Conservation (phyloP, 192 early-diverging fungal genomes). For the Coemansia sp. region DNA sequence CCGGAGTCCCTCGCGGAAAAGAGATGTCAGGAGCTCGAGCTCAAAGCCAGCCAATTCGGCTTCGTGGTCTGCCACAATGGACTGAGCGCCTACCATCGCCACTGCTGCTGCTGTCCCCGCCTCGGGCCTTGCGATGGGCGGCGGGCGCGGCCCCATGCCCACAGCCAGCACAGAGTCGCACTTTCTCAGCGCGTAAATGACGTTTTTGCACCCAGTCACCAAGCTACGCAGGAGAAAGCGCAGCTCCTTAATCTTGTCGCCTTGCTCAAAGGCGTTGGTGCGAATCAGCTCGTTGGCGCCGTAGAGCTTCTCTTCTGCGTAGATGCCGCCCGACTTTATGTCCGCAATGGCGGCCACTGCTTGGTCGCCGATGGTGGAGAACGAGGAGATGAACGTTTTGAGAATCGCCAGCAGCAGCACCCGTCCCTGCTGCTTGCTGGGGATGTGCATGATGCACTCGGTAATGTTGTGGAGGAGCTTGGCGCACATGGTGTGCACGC, state of each 20-base stretch:
- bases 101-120: slow-evolving; percentile 6
- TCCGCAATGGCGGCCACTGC: slow-evolving; percentile 34
- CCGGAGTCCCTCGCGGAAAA: slow-evolving; percentile 54
- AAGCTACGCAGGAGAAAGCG: slow-evolving; percentile 88
- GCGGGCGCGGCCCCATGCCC: slow-evolving; percentile 28
- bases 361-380: slow-evolving; percentile 45
- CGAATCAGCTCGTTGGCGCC: slow-evolving; percentile 45
- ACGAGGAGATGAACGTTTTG: slow-evolving; percentile 75
- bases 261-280: slow-evolving; percentile 52
- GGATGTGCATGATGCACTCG: slow-evolving; percentile 79
- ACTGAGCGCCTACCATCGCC: background rate
- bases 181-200: slow-evolving; percentile 72
- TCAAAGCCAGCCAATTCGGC: slow-evolving; percentile 51
- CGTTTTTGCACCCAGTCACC: slow-evolving; percentile 84
- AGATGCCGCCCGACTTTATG: slow-evolving; percentile 23
- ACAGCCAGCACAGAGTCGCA: slow-evolving; percentile 67
- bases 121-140: background rate
- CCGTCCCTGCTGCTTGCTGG: slow-evolving; percentile 65
- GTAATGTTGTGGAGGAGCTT: slow-evolving; percentile 91
- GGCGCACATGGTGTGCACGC: slow-evolving; percentile 96
- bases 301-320: slow-evolving; percentile 47
- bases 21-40: slow-evolving; percentile 44
- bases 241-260: slow-evolving; percentile 64
- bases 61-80: slow-evolving; percentile 32
- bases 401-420: slow-evolving; percentile 79